A percentile compares a stretch with the other conserved stretches of the same genome.
These are phyloP conservation scores for Cercophora sp. DNA, from an alignment of 495 filamentous ascomycete genomes.

Conservation along the genomic window DNA sequence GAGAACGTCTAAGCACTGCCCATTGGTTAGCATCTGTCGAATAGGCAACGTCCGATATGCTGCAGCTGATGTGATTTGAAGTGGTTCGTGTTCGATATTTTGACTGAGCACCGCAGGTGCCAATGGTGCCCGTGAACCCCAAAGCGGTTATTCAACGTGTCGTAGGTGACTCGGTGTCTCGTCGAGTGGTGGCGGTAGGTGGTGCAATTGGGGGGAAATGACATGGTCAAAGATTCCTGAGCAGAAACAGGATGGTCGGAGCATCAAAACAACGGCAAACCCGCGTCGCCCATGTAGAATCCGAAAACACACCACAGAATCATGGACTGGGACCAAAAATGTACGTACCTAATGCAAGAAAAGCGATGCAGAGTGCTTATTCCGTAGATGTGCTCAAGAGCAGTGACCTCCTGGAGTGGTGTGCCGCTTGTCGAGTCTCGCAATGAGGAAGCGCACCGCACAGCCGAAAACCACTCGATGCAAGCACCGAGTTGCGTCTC, in stretches of 20 bases:
- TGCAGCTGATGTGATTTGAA: no score
- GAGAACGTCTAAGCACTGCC: constrained; percentile 26
- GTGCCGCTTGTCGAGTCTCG: not conserved
- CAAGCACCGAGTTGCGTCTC: constrained; percentile 9
- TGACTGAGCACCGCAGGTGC: no score
- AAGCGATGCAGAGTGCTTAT: constrained; percentile 14
- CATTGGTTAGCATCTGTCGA: no score
- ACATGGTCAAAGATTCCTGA: no score
- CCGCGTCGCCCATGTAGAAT: not conserved
- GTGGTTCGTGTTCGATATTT: no score
- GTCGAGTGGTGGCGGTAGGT: no score
- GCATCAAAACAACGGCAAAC: not conserved
- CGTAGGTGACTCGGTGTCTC: no score
- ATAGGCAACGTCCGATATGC: no score
- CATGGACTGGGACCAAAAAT: not conserved
- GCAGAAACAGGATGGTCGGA: no score
- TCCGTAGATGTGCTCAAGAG: constrained; percentile 12
- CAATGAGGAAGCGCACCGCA: constrained; percentile 18
- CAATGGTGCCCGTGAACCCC: no score
- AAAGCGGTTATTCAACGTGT: no score
- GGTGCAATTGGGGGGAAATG: no score
- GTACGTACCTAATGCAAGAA: constrained; percentile 26
- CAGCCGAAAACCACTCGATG: constrained; percentile 24
- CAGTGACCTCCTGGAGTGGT: constrained; percentile 4
- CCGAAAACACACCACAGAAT: not conserved